Conservation (phyloP, 371 early-diverging fungal species). For the Conidiobolus incongruus region DNA sequence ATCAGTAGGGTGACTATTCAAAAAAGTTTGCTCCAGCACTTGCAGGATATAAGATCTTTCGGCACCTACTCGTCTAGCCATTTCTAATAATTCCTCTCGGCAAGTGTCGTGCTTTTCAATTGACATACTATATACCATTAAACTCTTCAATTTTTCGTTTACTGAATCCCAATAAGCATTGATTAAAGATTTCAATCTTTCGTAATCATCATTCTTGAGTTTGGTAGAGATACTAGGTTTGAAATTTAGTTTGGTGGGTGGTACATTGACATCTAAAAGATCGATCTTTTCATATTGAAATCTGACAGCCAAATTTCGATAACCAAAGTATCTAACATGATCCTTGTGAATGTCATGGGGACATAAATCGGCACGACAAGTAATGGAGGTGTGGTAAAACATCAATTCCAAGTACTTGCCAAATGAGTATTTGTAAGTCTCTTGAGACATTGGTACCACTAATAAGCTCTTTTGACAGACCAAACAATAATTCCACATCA, state of each 20-base stretch:
- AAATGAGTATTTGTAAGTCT: conserved; percentile 80
- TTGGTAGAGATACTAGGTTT: conserved; percentile 22
- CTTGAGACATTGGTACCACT: conserved; percentile 50
- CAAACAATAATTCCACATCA: conserved; percentile 69
- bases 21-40: conserved; percentile 48
- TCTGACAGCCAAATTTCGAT: conserved; percentile 42
- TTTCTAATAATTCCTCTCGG: conserved; percentile 26
- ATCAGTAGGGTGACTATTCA: conserved; percentile 52
- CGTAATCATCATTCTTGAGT: conserved; percentile 37
- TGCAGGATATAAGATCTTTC: conserved; percentile 62
- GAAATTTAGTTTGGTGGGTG: conserved; percentile 40
- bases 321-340: conserved; percentile 51
- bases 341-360: conserved; percentile 55
- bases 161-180: conserved; percentile 48
- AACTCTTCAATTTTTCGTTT: conserved; percentile 25
- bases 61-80: conserved; percentile 32
- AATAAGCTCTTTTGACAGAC: conserved; percentile 47
- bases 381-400: conserved; percentile 49
- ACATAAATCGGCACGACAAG: conserved; percentile 51
- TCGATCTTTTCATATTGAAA: conserved; percentile 51
- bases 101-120: conserved; percentile 35
- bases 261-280: conserved; percentile 55
- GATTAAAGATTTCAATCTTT: conserved; percentile 25
- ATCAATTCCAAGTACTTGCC: conserved; percentile 83
- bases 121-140: conserved; percentile 34